Evolutionary conservation across 2,329 filamentous ascomycete genomes (phyloP), one percentile per base, ranked within the genome.

Genomic region (Venturia effusa): DNA sequence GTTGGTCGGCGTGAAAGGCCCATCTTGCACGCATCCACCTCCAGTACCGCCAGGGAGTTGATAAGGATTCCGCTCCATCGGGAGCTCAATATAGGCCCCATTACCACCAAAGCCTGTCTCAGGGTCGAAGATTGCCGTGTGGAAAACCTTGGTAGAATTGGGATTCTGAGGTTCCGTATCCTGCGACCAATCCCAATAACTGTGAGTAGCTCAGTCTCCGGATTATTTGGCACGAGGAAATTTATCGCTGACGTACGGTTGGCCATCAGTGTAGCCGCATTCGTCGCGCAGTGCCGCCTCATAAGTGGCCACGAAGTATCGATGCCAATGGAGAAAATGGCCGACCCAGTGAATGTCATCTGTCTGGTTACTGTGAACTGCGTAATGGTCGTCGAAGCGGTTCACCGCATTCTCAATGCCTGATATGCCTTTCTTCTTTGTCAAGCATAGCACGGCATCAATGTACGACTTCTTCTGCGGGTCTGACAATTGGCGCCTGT

Each of bases 261-360:
- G 64, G 13, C 63, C 64, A 48, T 63, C 64, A 27, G 40, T 71
- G 66, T 78, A 79, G 24, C 72, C 73, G 65, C 77, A 79, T 59
- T 73, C 72, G 6, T 71, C 67, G 22, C 70, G 69, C 27, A 76
- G 67, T 17, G 70, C 70, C 30, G 69, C 63, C 30, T 77, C 75
- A 27, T 71, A 75, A 45, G 68, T 66, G 30, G 67, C 69, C 61
- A 71, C 67, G 51, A 72, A 74, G 63, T 69, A 72, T 10, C 74
- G 70, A 67, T 77, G 74, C 73, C 75, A 78, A 24, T 71, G 68
- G 5, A 71, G 64, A 64, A 74, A 72, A 45, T 55, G 37, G n/a
- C 61, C 64, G 24, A 27, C 41, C 30, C 37, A 27, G 41, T 65
- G 64, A 22, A 64, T 64, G 22, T 30, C 61, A 19, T 43, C 43